Evolutionary conservation across 2,329 filamentous ascomycete species (phyloP).

Genomic region (Metarhizium brunneum): DNA sequence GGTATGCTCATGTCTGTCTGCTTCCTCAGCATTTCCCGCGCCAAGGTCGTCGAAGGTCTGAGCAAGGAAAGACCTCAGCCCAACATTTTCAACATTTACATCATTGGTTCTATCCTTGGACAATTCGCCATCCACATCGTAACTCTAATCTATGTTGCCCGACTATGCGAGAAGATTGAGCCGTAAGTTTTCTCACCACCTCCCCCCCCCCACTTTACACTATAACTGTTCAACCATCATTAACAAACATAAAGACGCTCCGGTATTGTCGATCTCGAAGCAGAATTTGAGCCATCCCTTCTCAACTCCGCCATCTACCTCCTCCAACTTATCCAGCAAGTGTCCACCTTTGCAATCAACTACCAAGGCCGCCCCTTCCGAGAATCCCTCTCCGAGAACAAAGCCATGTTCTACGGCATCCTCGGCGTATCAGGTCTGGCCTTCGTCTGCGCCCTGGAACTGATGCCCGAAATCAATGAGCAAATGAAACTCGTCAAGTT

Average conservation of each 20-base stretch:
- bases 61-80: conserved; percentile 96
- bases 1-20: conserved; percentile 99
- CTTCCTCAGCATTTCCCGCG: conserved; percentile 96
- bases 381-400: conserved; percentile 90
- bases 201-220: neutral
- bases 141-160: conserved; percentile 88
- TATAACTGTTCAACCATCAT: conserved; percentile 14
- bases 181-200: conserved; percentile 51
- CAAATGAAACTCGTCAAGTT: conserved; percentile 90
- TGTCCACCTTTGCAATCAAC: conserved; percentile 98
- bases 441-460: conserved; percentile 90
- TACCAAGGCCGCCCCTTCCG: conserved; percentile 98
- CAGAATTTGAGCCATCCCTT: conserved; percentile 85
- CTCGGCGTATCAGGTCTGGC: conserved; percentile 82
- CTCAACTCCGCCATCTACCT: conserved; percentile 97
- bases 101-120: conserved; percentile 92
- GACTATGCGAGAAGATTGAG: conserved; percentile 75
- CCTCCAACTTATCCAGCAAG: conserved; percentile 95
- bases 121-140: conserved; percentile 95
- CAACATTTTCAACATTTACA: conserved; percentile 98
- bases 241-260: conserved; percentile 29
- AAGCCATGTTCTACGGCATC: conserved; percentile 96
- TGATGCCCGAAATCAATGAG: conserved; percentile 90
- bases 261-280: conserved; percentile 74
- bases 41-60: conserved; percentile 86